Base-by-base conservation (phyloP, 768 basidiomycete species). In the Amanita pallidorosea region DNA sequence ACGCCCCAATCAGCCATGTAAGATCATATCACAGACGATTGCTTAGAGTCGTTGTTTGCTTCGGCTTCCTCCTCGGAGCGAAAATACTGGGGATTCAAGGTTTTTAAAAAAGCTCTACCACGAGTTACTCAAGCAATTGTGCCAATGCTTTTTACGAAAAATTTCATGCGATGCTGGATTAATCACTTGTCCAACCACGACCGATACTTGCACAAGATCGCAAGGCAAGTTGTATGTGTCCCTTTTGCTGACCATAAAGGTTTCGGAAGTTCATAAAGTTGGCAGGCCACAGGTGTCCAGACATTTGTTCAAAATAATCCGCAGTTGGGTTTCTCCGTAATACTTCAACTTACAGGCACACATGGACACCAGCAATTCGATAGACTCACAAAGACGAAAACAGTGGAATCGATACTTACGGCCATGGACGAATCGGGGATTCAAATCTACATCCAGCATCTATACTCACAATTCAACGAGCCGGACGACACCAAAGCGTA, bases 91-190 rank as follows among this genome's bases (percentile, higher is more conserved):
- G 95, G 93, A n/a, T 95, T 98, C 69, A 84, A 86, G 57, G 77
- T 95, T 17, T 88, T 97, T 67, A 79, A 83, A 59, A 85, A 80
- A 55, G 81, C 90, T 7, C 69, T 96, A 37, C 75, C 78, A 13
- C 80, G 81, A 34, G 75, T 89, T 27, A 70, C 75, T 13, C 65
- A 79, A 15, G 67, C 76, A 41, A 83, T 80, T 48, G 72, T 95
- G 58, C 85, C 89, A 0, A 83, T 90, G 76, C 71, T 98, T 31
- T 93, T 99, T 64, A 94, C 89, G 17, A 85, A 85, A 59, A 93
- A 96, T 63, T 88, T 96, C 60, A 93, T 97, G 87, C 83, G 92
- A 34, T 85, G 85, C 34, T 95, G 94, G 90, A 94, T 95, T 53
- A 95, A 95, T 62, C 93, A 98, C 64, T 74, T 99, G 18, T 87